A percentile compares a stretch with the other conserved stretches of the same genome.
phyloP scores from a whole-genome alignment of 305 asterid genomes.

The Plantago coronopus region DNA sequence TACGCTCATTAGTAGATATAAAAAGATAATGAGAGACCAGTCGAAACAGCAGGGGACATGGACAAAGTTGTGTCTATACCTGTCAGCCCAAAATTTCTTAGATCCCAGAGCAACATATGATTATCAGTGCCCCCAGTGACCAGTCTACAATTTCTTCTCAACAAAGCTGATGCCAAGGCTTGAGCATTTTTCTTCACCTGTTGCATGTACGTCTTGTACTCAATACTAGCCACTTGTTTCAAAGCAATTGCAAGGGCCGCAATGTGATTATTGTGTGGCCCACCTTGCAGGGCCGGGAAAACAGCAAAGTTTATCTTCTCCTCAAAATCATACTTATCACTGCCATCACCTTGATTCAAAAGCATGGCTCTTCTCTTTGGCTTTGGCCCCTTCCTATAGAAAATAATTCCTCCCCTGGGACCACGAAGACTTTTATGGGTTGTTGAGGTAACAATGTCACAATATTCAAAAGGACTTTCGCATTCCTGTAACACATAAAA shows the following conservation, averaged over 20 bases:
- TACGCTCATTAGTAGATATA: not conserved
- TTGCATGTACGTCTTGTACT: conserved; percentile 76
- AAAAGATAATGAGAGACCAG: not conserved
- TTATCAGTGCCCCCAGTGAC: conserved; percentile 97
- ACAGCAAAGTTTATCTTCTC: conserved; percentile 93
- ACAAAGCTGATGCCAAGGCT: conserved; percentile 70
- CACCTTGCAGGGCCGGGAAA: conserved; percentile 94
- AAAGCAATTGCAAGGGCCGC: conserved; percentile 96
- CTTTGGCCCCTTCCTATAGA: conserved; percentile 81
- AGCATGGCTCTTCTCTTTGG: conserved; percentile 66
- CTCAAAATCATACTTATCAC: conserved; percentile 86
- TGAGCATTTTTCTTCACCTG: conserved; percentile 93
- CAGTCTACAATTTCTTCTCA: conserved; percentile 66
- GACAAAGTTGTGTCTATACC: conserved; percentile 32
- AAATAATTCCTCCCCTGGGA: conserved; percentile 91
- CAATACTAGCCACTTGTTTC: conserved; percentile 92
- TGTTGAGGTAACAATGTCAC: conserved; percentile 93
- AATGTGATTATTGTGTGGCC: conserved; percentile 96
- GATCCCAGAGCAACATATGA: conserved; percentile 93
- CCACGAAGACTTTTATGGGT: conserved; percentile 97
- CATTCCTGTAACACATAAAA: conserved; percentile 57
- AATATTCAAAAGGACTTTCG: conserved; percentile 77
- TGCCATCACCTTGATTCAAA: conserved; percentile 73
- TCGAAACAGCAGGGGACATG: not conserved
- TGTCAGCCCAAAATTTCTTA: conserved; percentile 77